Evolutionary conservation across 108 stramenopile species (phyloP), one percentile per base, ranked within the genome.

Genomic region (Nitzschia inconspicua): DNA sequence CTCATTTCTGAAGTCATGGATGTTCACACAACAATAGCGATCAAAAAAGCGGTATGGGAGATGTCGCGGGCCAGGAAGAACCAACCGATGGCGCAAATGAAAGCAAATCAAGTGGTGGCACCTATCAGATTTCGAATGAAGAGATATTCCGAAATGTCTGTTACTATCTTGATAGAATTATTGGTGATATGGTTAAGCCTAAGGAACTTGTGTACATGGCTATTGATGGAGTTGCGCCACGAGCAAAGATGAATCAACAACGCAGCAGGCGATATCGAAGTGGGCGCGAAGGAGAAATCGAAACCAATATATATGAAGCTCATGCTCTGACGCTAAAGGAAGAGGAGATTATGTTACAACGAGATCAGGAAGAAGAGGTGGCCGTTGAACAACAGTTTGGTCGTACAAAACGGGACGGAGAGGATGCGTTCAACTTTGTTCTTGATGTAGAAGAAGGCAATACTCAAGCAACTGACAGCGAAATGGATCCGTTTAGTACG

Each of bases 241-340:
- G 98, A 7, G 98, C 98, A 7, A 99, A 99, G 60, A 72, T 98
- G 73, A 99, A 99, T 81, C 98, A 99, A 57, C 98, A 99, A 77
- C 91, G 98, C 6, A 75, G 80, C 44, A 82, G 98, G 32, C 84
- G 98, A n/a, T 98, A 97, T 66, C 84, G 95, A 16, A 77, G 82
- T 49, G 93, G 94, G 1, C 79, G 75, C 41, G 97, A 96, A 67
- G 70, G 79, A 18, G 79, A 86, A 63, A 89, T 94, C 64, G 92
- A 95, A 67, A 72, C 61, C 8, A 77, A 76, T 31, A 82, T 91
- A 10, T 80, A 84, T 40, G 74, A 80, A 26, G 79, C 83, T 41
- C 87, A 92, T 71, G 58, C 79, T 23, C 64, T 78, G 52, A 67
- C 67, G 20, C 67, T 77, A 60, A 36, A 68, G 47, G 72, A 82